Base-by-base conservation (phyloP, 140 eudicot species). In the Senecio squalidus region DNA sequence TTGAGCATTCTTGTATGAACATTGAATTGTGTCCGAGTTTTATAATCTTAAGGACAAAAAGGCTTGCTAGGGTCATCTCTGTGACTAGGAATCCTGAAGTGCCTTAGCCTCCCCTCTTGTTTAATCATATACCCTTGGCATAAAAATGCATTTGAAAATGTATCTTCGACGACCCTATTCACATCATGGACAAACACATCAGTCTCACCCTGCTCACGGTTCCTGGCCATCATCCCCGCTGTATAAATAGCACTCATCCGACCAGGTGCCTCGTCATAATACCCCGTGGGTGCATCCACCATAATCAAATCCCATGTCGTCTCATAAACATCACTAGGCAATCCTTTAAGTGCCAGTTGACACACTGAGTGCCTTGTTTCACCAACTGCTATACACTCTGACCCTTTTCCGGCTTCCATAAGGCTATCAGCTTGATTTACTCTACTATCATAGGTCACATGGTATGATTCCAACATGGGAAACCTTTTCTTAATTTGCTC, bases 221-320 rank as follows among this genome's bases (percentile, higher is more conserved):
- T 84, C 70, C 96, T 75, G 3, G 95, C 95, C 78, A 88, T 74
- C 91, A 88, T 78, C 36, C 96, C 96, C 4, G 91, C 95, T 2
- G 95, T 84, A 60, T 88, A 88, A 4, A 88, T 84, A 16, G 96
- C 95, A 20, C 83, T 74, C 96, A 88, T 88, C 67, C 96, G 65
- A 46, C 96, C 96, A 0, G 96, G 96, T 0, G 96, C 96, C 61
- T 84, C 95, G 28, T 81, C 96, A 24, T 84, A 70, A 56, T 88
- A 88, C 26, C 96, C 96, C 0, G 96, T 88, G 18, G 96, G 96
- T 18, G 96, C 96, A 49, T 88, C 96, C 77, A 88, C 96, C 96
- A 88, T 88, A 30, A 88, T 88, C 66, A 88, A 54, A 67, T 88
- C 96, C 94, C 96, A 88, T 17, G 80, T 63, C 7, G 74, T 76